phyloP scores from a whole-genome alignment of 495 filamentous ascomycete genomes.

The Rostrohypoxylon terebratum region DNA sequence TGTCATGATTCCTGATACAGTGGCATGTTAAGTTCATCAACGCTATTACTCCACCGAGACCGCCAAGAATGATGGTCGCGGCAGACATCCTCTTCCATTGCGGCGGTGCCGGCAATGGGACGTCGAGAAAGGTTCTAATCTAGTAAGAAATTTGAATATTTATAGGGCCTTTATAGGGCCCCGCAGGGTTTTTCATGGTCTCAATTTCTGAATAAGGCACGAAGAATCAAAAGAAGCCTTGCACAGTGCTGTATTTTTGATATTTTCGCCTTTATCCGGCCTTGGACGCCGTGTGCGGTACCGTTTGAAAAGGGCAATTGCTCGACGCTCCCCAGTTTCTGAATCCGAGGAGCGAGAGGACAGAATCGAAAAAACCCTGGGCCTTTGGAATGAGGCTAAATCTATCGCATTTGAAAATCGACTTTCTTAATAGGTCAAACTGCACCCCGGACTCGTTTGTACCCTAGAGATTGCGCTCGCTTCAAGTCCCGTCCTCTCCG shows the following conservation, averaged over 20 bases:
- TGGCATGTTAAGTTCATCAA: constrained; percentile 25
- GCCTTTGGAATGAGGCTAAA: constrained; percentile 48
- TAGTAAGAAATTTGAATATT: constrained; percentile 14
- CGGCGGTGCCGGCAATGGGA: constrained; percentile 31
- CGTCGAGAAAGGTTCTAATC: not conserved
- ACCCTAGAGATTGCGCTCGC: constrained; percentile 37
- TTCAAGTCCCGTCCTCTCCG: constrained; percentile 27
- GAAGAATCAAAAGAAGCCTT: constrained; percentile 18
- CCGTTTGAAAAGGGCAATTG: constrained; percentile 33
- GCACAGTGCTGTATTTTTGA: constrained; percentile 19
- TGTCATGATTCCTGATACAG: constrained; percentile 19
- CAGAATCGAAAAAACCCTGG: constrained; percentile 1
- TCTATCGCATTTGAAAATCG: constrained; percentile 41
- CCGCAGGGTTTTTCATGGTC: constrained; percentile 18
- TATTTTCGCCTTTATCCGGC: constrained; percentile 40
- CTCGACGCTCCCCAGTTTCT: constrained; percentile 17
- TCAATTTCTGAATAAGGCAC: constrained; percentile 21
- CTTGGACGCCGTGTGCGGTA: constrained; percentile 38
- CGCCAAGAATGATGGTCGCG: constrained; percentile 43
- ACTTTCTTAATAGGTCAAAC: constrained; percentile 34
- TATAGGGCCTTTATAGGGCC: constrained; percentile 30
- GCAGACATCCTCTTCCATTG: constrained; percentile 33
- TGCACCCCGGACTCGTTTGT: constrained; percentile 43
- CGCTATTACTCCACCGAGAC: constrained; percentile 37
- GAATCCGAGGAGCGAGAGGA: constrained; percentile 4